These are phyloP conservation scores for Gossypium australe DNA, from an alignment of 345 rosid genomes.

Conservation along the genomic window DNA sequence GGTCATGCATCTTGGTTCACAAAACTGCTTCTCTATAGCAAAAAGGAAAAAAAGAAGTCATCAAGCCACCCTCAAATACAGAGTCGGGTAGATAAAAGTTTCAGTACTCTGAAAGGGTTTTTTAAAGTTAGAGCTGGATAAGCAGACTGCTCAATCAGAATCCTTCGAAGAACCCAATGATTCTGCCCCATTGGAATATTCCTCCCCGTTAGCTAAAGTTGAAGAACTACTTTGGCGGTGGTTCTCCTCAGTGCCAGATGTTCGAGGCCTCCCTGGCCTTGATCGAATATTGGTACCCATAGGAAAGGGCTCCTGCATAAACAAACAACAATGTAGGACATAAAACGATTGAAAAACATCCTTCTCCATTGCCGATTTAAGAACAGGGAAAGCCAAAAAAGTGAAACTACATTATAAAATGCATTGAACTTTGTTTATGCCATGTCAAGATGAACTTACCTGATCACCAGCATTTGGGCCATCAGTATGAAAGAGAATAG, in stretches of 20 bases:
- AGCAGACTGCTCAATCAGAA: constrained; percentile 25
- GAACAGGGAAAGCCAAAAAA: background rate
- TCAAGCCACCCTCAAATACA: constrained; percentile 38
- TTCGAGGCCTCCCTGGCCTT: constrained; percentile 66
- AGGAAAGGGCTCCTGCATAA: constrained; percentile 73
- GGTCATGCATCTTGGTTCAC: constrained; percentile 20
- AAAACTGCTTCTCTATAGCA: constrained; percentile 40
- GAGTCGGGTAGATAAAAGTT: constrained; percentile 30
- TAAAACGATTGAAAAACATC: background rate
- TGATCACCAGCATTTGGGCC: constrained; percentile 91
- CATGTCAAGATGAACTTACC: constrained; percentile 28
- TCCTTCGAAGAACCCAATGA: constrained; percentile 42
- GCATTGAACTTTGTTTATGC: constrained; percentile 2
- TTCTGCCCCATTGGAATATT: constrained; percentile 46
- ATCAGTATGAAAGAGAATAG: constrained; percentile 79
- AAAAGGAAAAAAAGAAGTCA: constrained; percentile 14
- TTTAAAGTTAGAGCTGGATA: constrained; percentile 36
- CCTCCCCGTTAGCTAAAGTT: constrained; percentile 52
- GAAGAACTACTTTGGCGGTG: constrained; percentile 35
- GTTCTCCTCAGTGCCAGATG: constrained; percentile 42
- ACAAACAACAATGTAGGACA: background rate
- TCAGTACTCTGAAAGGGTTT: constrained; percentile 20
- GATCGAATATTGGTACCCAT: constrained; percentile 67
- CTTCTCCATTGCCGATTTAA: constrained; percentile 1
- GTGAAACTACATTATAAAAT: background rate